These are phyloP conservation scores for Fusarium piperis DNA, from an alignment of 2,329 filamentous ascomycete genomes.

Conservation along the genomic window DNA sequence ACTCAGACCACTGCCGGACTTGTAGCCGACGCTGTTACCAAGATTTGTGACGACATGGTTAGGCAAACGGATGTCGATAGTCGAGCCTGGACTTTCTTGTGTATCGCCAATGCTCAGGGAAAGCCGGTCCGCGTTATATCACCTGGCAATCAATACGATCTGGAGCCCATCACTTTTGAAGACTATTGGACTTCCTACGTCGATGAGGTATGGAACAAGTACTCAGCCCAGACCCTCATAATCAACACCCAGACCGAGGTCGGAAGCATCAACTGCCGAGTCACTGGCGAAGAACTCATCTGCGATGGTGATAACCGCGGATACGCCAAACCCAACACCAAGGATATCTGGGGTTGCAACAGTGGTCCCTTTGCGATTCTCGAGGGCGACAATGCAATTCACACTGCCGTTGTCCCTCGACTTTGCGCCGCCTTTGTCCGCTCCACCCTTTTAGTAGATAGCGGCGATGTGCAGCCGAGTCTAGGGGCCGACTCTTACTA, in stretches of 20 bases:
- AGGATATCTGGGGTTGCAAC: slow-evolving; percentile 63
- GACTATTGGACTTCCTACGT: slow-evolving; percentile 58
- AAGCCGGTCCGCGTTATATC: slow-evolving; percentile 56
- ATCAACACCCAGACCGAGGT: slow-evolving; percentile 55
- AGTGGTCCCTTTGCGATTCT: slow-evolving; percentile 56
- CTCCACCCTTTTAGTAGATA: slow-evolving; percentile 56
- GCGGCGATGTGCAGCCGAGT: slow-evolving; percentile 58
- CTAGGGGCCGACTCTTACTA: slow-evolving; percentile 55
- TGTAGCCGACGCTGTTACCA: slow-evolving; percentile 44
- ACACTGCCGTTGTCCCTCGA: slow-evolving; percentile 56
- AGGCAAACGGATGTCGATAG: slow-evolving; percentile 51
- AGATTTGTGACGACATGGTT: slow-evolving; percentile 54
- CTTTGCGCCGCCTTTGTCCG: slow-evolving; percentile 63
- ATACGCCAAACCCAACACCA: slow-evolving; percentile 54
- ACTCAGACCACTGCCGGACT: slow-evolving; percentile 55
- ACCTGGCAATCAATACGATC: slow-evolving; percentile 53
- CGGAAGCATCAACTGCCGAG: slow-evolving; percentile 53
- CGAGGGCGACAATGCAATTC: slow-evolving; percentile 50
- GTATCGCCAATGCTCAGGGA: slow-evolving; percentile 50
- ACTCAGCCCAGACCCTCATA: slow-evolving; percentile 49
- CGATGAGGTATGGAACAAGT: slow-evolving; percentile 57
- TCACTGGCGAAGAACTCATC: slow-evolving; percentile 47
- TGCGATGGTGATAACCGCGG: slow-evolving; percentile 55
- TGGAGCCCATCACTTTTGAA: slow-evolving; percentile 48
- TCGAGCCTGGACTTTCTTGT: slow-evolving; percentile 57